A percentile compares a stretch with the other conserved stretches of the same genome.
These are phyloP conservation scores for Petunia secreta DNA, from an alignment of 257 asterid species.

Conservation along the genomic window DNA sequence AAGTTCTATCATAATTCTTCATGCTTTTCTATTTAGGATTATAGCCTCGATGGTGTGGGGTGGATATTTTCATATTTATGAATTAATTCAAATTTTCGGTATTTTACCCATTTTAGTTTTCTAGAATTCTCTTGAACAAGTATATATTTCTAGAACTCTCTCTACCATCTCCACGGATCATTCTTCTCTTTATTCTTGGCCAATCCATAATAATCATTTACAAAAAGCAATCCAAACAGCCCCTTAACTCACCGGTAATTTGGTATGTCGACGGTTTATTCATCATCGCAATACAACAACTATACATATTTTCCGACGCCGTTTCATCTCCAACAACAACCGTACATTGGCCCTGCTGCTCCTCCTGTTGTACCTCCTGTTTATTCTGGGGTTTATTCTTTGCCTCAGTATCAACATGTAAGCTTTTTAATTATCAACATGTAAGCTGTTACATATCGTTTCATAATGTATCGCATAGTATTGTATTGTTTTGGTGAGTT, in stretches of 20 bases:
- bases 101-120: not conserved
- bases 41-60: not conserved
- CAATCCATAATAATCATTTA: not conserved
- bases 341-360: constrained; percentile 11
- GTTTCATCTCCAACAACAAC: constrained; percentile 32
- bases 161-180: not conserved
- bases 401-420: constrained; percentile 25
- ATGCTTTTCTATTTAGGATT: not conserved
- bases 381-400: not conserved
- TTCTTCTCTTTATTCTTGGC: not conserved
- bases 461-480: not conserved
- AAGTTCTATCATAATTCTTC: too few species aligned
- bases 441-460: too few species aligned
- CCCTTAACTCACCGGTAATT: not conserved
- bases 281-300: constrained; percentile 22
- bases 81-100: too few species aligned
- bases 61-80: too few species aligned
- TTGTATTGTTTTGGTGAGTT: too few species aligned
- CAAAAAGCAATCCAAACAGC: not conserved
- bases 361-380: constrained; percentile 19
- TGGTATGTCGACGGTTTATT: constrained; percentile 9
- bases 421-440: not conserved
- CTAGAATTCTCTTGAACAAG: not conserved
- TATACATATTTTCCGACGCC: constrained; percentile 33
- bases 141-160: constrained; percentile 12